These are phyloP conservation scores for Euphorbia lathyris DNA, from an alignment of 345 rosid species.

Conservation along the genomic window DNA sequence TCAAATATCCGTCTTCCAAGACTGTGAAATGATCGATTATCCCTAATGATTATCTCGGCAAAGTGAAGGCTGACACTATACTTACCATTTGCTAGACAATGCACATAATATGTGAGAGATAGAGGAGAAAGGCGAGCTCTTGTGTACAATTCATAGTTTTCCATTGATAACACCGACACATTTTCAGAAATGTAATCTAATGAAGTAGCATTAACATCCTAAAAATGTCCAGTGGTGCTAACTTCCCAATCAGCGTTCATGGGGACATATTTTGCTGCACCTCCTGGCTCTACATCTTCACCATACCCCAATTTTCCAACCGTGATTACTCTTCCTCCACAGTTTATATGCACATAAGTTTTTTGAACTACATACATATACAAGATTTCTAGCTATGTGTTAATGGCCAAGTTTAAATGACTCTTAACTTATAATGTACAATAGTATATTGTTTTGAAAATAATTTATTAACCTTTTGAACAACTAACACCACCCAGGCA, in stretches of 20 bases:
- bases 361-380: background rate
- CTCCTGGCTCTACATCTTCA: background rate
- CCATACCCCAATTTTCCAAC: conserved; percentile 12
- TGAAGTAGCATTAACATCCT: background rate
- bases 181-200: conserved; percentile 4
- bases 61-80: conserved; percentile 11
- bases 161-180: background rate
- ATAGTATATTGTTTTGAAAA: too few relatives aligned
- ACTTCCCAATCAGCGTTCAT: background rate
- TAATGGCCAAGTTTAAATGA: background rate
- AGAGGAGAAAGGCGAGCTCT: conserved; percentile 15
- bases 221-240: conserved; percentile 11
- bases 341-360: conserved; percentile 15
- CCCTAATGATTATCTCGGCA: conserved; percentile 6
- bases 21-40: background rate
- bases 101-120: conserved; percentile 6
- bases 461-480: conserved; percentile 7
- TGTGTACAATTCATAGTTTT: background rate
- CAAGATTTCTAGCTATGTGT: background rate
- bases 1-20: conserved; percentile 13
- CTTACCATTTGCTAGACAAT: conserved; percentile 8
- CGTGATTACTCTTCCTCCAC: conserved; percentile 4
- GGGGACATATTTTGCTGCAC: conserved; percentile 4
- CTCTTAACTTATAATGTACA: too few relatives aligned
- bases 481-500: conserved; percentile 15